A percentile compares a stretch with the other conserved stretches of the same genome.
Evolutionary conservation across 108 stramenopile genomes (phyloP).

Genomic region (Fragilaria radians): DNA sequence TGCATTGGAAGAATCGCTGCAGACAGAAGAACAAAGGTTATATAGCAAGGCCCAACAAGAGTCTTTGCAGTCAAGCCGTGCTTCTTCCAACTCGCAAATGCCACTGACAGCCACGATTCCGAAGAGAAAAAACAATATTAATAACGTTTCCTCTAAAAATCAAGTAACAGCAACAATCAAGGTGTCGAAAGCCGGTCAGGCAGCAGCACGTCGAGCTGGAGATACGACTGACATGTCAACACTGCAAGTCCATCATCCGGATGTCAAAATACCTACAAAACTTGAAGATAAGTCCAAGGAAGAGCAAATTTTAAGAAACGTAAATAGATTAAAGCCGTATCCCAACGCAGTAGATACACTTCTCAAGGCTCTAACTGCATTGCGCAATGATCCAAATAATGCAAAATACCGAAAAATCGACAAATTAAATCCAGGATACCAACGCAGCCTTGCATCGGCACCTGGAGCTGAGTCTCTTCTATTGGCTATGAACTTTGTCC

Average conservation of each 20-base stretch:
- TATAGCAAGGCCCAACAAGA: constrained; percentile 7
- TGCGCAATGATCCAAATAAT: constrained; percentile 46
- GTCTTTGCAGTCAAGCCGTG: constrained; percentile 23
- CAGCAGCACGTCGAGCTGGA: background rate
- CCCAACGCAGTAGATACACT: constrained; percentile 74
- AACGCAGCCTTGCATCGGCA: constrained; percentile 36
- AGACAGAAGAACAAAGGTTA: background rate
- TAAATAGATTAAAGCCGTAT: constrained; percentile 55
- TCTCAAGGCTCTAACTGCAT: constrained; percentile 32
- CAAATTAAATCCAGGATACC: constrained; percentile 41
- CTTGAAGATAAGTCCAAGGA: constrained; percentile 67
- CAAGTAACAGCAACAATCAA: constrained; percentile 6
- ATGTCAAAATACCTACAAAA: constrained; percentile 62
- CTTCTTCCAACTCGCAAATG: constrained; percentile 11
- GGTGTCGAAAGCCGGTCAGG: background rate
- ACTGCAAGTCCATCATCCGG: constrained; percentile 29
- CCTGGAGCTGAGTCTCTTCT: constrained; percentile 76
- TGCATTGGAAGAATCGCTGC: constrained; percentile 26
- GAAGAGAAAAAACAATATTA: constrained; percentile 9
- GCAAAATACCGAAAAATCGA: constrained; percentile 64
- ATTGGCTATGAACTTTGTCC: constrained; percentile 67
- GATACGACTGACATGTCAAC: background rate
- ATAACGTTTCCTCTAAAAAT: background rate
- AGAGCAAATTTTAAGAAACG: constrained; percentile 69
- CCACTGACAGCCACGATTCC: constrained; percentile 38